phyloP scores from a whole-genome alignment of 2,329 filamentous ascomycete species.

The Tolypocladium inflatum region DNA sequence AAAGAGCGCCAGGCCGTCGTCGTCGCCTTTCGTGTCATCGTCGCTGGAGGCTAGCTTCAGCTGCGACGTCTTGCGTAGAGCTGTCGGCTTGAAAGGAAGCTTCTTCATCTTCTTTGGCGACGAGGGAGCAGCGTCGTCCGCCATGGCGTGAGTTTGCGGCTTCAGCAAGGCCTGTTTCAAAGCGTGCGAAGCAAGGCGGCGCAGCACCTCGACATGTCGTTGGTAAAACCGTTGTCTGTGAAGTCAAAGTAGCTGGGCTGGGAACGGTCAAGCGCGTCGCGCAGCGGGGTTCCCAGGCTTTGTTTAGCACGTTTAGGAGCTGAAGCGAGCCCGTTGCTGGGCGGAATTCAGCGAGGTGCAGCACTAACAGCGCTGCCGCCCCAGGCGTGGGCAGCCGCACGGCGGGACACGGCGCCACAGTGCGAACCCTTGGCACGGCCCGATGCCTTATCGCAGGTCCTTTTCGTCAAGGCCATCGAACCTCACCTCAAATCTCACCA shows the following conservation, averaged over 20 bases:
- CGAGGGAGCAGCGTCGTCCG: conserved; percentile 15
- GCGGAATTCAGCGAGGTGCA: background rate
- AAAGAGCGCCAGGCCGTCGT: conserved; percentile 37
- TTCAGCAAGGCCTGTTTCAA: background rate
- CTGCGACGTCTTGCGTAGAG: conserved; percentile 22
- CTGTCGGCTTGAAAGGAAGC: conserved; percentile 42
- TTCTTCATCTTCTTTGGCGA: conserved; percentile 24
- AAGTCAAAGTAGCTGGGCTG: background rate
- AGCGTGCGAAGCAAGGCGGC: background rate
- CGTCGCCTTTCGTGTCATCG: conserved; percentile 9
- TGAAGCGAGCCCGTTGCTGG: background rate
- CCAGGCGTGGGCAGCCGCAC: background rate
- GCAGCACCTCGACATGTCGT: background rate
- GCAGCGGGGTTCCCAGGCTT: background rate
- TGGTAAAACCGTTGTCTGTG: background rate
- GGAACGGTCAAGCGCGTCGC: background rate
- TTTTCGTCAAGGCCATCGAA: background rate
- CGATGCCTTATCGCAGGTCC: background rate
- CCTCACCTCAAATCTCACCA: background rate
- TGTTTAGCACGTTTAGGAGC: background rate
- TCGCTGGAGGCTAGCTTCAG: conserved; percentile 12
- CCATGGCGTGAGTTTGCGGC: conserved; percentile 16
- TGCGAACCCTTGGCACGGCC: background rate
- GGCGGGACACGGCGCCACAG: background rate
- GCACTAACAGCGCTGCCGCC: background rate